Conservation (phyloP, 805 yeast genomes). For the Monosporozyma aerobia region DNA sequence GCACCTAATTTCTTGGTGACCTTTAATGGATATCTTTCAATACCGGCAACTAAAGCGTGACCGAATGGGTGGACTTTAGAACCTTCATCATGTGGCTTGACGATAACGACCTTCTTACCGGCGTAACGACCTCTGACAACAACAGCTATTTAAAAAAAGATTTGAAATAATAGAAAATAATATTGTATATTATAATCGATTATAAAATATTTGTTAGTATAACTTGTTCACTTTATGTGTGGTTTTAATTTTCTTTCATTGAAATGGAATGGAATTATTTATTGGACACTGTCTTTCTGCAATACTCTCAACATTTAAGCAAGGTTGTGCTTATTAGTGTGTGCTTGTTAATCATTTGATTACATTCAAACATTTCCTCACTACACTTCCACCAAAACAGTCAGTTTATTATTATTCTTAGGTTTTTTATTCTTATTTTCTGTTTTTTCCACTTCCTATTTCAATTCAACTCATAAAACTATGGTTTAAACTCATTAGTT, state of each 20-base stretch:
- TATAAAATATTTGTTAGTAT: slow-evolving; percentile 1
- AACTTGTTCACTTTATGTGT: neutral
- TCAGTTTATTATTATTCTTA: no score
- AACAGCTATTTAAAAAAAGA: slow-evolving; percentile 53
- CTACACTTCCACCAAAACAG: no score
- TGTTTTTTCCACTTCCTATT: no score
- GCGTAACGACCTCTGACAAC: slow-evolving; percentile 99
- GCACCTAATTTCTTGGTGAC: slow-evolving; percentile 91
- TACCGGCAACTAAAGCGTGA: slow-evolving; percentile 98
- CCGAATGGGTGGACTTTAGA: slow-evolving; percentile 98
- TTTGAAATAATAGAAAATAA: neutral
- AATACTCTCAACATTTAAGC: no score
- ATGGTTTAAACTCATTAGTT: neutral
- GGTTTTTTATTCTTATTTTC: no score
- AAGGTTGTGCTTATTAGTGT: no score
- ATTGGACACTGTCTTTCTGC: no score
- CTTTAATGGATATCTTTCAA: slow-evolving; percentile 96
- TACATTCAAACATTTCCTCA: no score
- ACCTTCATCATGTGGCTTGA: slow-evolving; percentile 97
- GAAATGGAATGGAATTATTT: neutral
- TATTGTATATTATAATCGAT: neutral
- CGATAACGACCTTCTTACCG: slow-evolving; percentile 99
- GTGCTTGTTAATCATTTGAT: no score
- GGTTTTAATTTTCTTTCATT: neutral
- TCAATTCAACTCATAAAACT: no score